phyloP scores from a whole-genome alignment of 208 protist genomes.

The Leishmania aethiopica region DNA sequence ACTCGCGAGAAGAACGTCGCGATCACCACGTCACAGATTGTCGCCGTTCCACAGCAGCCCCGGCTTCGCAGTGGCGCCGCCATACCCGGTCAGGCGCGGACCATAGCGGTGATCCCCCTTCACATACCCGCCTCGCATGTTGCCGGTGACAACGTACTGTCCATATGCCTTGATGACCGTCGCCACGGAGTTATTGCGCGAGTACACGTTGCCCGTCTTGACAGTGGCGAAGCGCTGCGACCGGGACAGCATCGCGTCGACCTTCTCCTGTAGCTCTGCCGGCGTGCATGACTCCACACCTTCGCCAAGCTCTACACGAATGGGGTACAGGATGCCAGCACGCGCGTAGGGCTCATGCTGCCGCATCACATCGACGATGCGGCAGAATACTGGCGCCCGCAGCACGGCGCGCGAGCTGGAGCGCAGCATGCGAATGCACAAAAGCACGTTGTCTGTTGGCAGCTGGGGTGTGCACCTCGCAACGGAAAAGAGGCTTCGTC shows the following conservation, averaged over 20 bases:
- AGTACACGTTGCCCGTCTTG: conserved; percentile 73
- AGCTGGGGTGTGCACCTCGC: not conserved
- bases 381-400: conserved; percentile 75
- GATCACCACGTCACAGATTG: conserved; percentile 45
- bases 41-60: conserved; percentile 88
- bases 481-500: not conserved
- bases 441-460: conserved; percentile 3
- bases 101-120: conserved; percentile 88
- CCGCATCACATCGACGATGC: conserved; percentile 78
- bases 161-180: conserved; percentile 66
- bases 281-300: conserved; percentile 65
- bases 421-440: conserved; percentile 13
- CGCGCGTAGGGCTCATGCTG: conserved; percentile 67
- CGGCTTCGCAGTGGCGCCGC: conserved; percentile 83
- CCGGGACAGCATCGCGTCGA: conserved; percentile 66
- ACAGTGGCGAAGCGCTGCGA: conserved; percentile 77
- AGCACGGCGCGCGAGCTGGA: conserved; percentile 9
- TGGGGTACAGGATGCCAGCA: conserved; percentile 75
- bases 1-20: not conserved
- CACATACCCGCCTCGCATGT: conserved; percentile 87
- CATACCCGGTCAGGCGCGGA: conserved; percentile 79
- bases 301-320: conserved; percentile 78
- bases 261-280: conserved; percentile 61
- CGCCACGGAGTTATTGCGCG: conserved; percentile 62
- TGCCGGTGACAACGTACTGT: conserved; percentile 84